phyloP scores from a whole-genome alignment of 768 basidiomycete genomes.

The Tylopilus vinaceipallidus region DNA sequence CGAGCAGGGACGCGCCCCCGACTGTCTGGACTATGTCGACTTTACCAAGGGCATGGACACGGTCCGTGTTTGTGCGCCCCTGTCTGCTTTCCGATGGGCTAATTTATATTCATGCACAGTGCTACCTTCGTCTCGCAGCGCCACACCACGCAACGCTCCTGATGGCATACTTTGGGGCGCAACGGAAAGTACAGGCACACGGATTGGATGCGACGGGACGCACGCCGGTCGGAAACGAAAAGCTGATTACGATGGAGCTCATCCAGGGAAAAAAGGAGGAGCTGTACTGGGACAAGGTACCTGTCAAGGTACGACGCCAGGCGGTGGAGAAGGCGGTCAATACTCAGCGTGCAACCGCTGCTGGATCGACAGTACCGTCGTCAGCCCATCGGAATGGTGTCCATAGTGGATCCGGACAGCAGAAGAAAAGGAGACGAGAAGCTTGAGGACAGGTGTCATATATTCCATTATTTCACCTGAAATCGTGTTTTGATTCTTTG shows the following conservation, averaged over 20 bases:
- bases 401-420: not conserved
- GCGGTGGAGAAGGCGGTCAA: conserved; percentile 51
- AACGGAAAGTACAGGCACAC: conserved; percentile 39
- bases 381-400: not conserved
- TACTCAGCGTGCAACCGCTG: not conserved
- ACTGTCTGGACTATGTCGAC: conserved; percentile 74
- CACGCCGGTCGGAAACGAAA: conserved; percentile 11
- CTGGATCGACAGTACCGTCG: not conserved
- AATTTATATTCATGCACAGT: no score
- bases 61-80: conserved; percentile 37
- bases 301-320: conserved; percentile 62
- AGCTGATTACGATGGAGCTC: conserved; percentile 47
- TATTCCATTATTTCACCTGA: not conserved
- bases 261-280: conserved; percentile 64
- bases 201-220: conserved; percentile 58
- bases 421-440: conserved; percentile 19
- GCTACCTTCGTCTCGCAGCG: conserved; percentile 65
- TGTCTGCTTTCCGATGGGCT: not conserved
- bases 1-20: conserved; percentile 1
- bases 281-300: conserved; percentile 79
- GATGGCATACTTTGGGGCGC: conserved; percentile 40
- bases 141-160: conserved; percentile 46
- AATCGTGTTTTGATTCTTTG: no score
- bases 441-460: not conserved
- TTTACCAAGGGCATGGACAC: conserved; percentile 74